Percentiles rank a stretch among this genome's conserved stretches.
Conservation (phyloP, 169 alveolate genomes). For the Eimeria falciformis region DNA sequence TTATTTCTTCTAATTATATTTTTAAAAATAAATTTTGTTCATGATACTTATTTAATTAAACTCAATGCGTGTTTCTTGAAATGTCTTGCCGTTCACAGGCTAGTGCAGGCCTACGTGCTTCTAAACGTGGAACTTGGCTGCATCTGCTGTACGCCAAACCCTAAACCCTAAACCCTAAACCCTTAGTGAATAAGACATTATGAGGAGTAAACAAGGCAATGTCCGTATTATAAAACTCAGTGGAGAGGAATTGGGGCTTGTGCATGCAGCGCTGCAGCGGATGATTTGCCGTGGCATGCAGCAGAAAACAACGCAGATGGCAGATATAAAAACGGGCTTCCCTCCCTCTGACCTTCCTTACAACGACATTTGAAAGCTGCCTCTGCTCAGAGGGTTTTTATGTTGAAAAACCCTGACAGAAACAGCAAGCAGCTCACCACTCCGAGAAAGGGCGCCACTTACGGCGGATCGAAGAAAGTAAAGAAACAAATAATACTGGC, state of each 20-base stretch:
- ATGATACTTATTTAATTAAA: too few relatives aligned
- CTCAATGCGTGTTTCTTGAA: neutral
- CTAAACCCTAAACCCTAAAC: neutral
- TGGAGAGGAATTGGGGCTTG: neutral
- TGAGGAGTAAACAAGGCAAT: neutral
- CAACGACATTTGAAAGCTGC: neutral
- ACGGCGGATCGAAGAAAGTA: neutral
- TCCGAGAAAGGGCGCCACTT: neutral
- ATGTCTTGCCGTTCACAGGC: neutral
- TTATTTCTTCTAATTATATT: too few relatives aligned
- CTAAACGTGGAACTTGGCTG: slow-evolving; percentile 15
- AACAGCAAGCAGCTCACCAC: too few relatives aligned
- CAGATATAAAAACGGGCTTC: neutral
- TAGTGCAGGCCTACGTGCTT: slow-evolving; percentile 11
- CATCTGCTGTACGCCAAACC: neutral
- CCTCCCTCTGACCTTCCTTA: slow-evolving; percentile 48
- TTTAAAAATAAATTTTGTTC: neutral
- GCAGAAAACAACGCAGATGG: neutral
- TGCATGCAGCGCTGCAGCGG: slow-evolving; percentile 27
- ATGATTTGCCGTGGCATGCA: neutral
- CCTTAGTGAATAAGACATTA: neutral
- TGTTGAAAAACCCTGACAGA: too few relatives aligned
- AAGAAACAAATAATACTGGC: neutral
- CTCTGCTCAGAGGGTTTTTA: too few relatives aligned
- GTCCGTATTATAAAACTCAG: neutral